Base-by-base conservation (phyloP, 768 basidiomycete species). In the Termitomyces sp. region DNA sequence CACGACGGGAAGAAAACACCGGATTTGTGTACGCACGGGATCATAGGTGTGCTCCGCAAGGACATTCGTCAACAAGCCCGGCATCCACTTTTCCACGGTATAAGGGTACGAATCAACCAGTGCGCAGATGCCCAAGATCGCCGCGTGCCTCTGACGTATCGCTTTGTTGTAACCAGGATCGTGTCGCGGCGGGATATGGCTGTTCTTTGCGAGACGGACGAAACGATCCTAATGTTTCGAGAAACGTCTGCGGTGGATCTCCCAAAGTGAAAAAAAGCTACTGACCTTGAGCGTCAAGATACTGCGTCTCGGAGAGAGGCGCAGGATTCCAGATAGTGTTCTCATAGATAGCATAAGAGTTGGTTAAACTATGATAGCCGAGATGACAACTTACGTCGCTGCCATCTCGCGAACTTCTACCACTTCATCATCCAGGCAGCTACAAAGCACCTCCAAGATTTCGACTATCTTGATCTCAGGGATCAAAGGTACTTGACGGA, bases 101-200 rank as follows among this genome's bases (percentile, higher is more conserved):
- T 97, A 97, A 0, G 96, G 96, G 69, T 91, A 96, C 57, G 94
- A 95, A 65, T 95, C 92, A 34, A 98, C 85, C 33, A 98, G 76
- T 5, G 96, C 93, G 62, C 92, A 93, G 44, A 95, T 86, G n/a
- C 96, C 96, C 48, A 98, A 79, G 57, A 98, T 90, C 2, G 94
- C 94, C 26, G 92, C 91, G 71, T 97, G 94, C 24, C 91, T 82
- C 67, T 88, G 84, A 27, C 92, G 84, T 14, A 95, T 75, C 7
- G 88, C 83, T 46, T 78, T 76, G 58, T 82, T 86, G 70, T 95
- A 95, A 64, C 77, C 61, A 54, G 85, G 77, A 45, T 88, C 82
- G 55, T 84, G 75, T 27, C 90, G 81, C 40, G 70, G 57, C 0
- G 91, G 91, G 33, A 95, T 79, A 50, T 79, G 79, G 58, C 83